Evolutionary conservation across 176 grass and related monocot genomes (phyloP), one percentile per base, ranked within the genome.

Genomic region (Puya raimondii): DNA sequence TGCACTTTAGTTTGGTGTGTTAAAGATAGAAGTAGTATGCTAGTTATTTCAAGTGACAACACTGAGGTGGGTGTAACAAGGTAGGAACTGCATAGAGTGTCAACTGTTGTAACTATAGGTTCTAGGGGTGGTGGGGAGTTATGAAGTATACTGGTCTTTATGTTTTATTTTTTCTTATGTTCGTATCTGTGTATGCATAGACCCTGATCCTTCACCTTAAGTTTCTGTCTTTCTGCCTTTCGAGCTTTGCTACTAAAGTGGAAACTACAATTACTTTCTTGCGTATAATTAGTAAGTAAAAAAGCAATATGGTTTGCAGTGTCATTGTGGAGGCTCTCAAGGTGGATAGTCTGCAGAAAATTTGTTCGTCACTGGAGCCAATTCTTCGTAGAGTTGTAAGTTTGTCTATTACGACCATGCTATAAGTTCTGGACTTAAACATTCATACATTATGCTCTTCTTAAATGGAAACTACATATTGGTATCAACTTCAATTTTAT

Each of bases 311-410:
- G 18, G 12, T 68, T 83, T 84, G 70, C 89, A 99, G 87, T 86
- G 90, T 99, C 48, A 90, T 99, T 74, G 85, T 99, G 47, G 94
- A 99, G 87, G 94, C 89, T 29, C 80, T 99, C 58, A 99, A 99
- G 80, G 68, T 99, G 77, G 94, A 93, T 70, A 88, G 87, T 71
- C 82, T 99, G 73, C 94, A 99, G 74, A 99, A 93, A 75, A 84
- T 93, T 66, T 99, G 89, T 74, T 99, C 94, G 64, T 99, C 94
- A 27, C 75, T 99, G 10, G 94, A 99, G 69, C 94, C 94, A 23
- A 90, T 99, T 79, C 89, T 99, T 59, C 86, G 89, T 54, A 80
- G 87, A 99, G 89, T 99, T 85, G 94, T 99, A 74, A 93, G 93
- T 83, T 70, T 49, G 72, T 51, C 20, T 23, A 17, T 64, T 52